Percentiles rank a stretch among this genome's conserved stretches.
Conservation (phyloP, 2,329 filamentous ascomycete genomes). For the Paramyrothecium roridum region DNA sequence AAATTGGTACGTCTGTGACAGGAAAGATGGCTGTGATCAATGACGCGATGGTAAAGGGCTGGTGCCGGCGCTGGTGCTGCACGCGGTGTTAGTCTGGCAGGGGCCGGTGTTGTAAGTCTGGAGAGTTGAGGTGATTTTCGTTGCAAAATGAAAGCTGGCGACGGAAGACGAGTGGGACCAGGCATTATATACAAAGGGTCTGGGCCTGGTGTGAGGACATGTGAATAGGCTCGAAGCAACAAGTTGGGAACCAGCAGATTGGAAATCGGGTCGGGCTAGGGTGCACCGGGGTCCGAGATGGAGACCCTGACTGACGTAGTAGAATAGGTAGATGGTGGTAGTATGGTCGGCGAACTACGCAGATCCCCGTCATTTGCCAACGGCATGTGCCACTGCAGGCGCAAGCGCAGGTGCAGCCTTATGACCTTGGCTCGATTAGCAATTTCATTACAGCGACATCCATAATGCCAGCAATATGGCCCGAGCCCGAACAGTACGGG, state of each 20-base stretch:
- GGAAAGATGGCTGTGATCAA: neutral
- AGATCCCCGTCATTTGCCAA: no score
- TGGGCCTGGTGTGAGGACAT: neutral
- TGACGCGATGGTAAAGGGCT: neutral
- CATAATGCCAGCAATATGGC: neutral
- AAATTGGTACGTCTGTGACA: neutral
- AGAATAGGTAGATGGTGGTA: no score
- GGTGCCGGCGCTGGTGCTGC: neutral
- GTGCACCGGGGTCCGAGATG: no score
- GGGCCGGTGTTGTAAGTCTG: no score
- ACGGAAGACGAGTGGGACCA: neutral
- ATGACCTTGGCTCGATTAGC: neutral
- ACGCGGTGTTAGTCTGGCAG: neutral
- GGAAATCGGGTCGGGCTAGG: no score
- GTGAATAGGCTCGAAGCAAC: no score
- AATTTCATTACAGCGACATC: neutral
- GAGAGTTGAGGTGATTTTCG: neutral
- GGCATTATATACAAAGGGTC: neutral
- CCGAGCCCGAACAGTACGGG: no score
- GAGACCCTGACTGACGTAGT: no score
- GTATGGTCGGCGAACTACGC: no score
- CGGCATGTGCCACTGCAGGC: no score
- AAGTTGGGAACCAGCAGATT: no score
- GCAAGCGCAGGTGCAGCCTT: no score
- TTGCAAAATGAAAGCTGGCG: neutral